Evolutionary conservation across 2,329 filamentous ascomycete species (phyloP), one percentile per base, ranked within the genome.

Genomic region (Ustilaginoidea virens): DNA sequence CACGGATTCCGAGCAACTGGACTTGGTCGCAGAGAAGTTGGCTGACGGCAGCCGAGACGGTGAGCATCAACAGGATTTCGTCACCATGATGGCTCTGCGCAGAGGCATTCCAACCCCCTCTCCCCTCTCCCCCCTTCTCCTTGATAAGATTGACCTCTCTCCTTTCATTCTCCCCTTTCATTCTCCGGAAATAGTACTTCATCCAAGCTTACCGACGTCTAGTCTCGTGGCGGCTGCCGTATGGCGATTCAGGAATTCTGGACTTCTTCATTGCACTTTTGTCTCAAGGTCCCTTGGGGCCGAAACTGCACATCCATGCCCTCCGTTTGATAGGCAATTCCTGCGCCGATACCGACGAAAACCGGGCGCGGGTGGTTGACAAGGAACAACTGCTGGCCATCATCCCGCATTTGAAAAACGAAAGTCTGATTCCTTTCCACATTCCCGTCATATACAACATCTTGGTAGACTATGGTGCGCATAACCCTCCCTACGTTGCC

Each of bases 391-490:
- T 76, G 9, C 40, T 49, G 3, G 47, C 52, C 18, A 53, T 77
- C 31, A 60, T 69, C 18, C 39, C 48, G 3, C 54, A 68, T 20
- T 47, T 75, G 7, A 38, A 49, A 10, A 47, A 67, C 21, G 58
- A 67, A 27, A 46, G 50, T 0, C 38, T 74, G 12, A 47, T 71
- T 6, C 47, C 56, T 0, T 68, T 69, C 42, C 57, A 59, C 20
- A 60, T 75, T 23, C 66, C 69, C 0, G 72, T 75, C 6, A 48
- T 76, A 4, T 73, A 66, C 47, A 77, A 77, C 41, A 58, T 74
- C 27, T 61, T 69, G 31, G 60, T 75, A 10, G 72, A 77, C 43
- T 75, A 73, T 42, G 67, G 70, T 74, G 44, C 23, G 6, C 16
- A n/a, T n/a, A n/a, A n/a, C n/a, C n/a, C n/a, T n/a, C n/a, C n/a